A percentile compares a stretch with the other conserved stretches of the same genome.
These are phyloP conservation scores for Penicillium paradoxum DNA, from an alignment of 495 filamentous ascomycete species.

Conservation along the genomic window DNA sequence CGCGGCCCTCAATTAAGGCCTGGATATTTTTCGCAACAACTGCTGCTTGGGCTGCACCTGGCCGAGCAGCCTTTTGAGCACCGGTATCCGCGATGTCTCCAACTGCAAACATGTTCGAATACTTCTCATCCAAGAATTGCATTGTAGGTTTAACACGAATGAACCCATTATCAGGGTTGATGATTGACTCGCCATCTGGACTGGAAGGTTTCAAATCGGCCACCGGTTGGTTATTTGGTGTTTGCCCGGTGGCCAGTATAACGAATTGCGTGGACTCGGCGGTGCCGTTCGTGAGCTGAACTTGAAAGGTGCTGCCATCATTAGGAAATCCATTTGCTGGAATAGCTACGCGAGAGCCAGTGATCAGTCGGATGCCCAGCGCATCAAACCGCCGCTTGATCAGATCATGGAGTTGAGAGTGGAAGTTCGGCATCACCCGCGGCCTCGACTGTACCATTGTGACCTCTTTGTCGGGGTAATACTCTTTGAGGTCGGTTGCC, in stretches of 20 bases:
- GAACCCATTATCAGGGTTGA: constrained; percentile 43
- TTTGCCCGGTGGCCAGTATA: constrained; percentile 54
- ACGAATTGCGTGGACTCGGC: constrained; percentile 34
- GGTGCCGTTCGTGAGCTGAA: constrained; percentile 33
- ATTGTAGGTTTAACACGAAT: constrained; percentile 53
- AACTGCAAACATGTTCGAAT: constrained; percentile 51
- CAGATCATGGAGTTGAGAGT: constrained; percentile 42
- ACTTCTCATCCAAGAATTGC: constrained; percentile 47
- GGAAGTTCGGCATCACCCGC: constrained; percentile 50
- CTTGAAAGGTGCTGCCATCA: constrained; percentile 24
- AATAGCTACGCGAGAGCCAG: constrained; percentile 31
- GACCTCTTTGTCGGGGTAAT: constrained; percentile 54
- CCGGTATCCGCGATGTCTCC: constrained; percentile 60
- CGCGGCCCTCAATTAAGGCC: constrained; percentile 35
- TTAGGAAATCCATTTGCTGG: constrained; percentile 29
- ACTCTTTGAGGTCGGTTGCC: constrained; percentile 55
- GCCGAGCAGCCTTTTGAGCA: constrained; percentile 51
- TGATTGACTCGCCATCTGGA: constrained; percentile 27
- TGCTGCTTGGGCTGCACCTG: constrained; percentile 46
- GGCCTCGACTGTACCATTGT: constrained; percentile 53
- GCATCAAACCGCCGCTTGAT: constrained; percentile 40
- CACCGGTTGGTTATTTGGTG: constrained; percentile 50
- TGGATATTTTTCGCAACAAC: constrained; percentile 52
- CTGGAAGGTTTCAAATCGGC: constrained; percentile 32
- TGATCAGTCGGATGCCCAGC: constrained; percentile 34